Evolutionary conservation across 2,329 filamentous ascomycete species (phyloP), one percentile per base, ranked within the genome.

Genomic region (Epichloe uncinata): DNA sequence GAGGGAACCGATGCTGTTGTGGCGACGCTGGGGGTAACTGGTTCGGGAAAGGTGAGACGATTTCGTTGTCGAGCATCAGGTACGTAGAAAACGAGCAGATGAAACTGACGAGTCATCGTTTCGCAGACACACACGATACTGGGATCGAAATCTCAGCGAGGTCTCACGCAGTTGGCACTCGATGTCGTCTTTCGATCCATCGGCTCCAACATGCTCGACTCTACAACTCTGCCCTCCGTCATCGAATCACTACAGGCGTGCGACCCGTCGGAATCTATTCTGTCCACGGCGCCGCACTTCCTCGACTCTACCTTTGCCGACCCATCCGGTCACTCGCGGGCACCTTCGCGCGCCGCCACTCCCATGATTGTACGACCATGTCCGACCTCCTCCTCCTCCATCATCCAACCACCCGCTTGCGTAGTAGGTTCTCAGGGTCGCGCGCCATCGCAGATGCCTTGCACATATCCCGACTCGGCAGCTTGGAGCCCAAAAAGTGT

Each of bases 21-120:
- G 49, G 93, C 93, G 33, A 97, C 93, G 6, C 68, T 98, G 51
- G 93, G 93, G 15, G 89, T 96, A 42, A 96, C 91, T 7, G 93
- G 93, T 12, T 96, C 90, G 46, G 93, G 93, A 66, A 98, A 98
- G 82, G 91, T 95, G 59, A 45, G 60, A 40, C 26, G 11, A 40
- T 20, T 11, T 13, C 9, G 22, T 12, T 12, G 33, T 5, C 13
- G 11, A 5, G 22, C 15, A 33, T 15, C 4, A 11, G 9, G 12
- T 12, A 16, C 8, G 8, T 30, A 2, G 35, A 26, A 9, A 9
- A 13, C 15, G 15, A 30, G 8, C 26, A 9, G 26, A 9, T 9
- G 3, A 30, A 30, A 9, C 26, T 30, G 26, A 30, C 26, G 26
- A 1, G 26, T 30, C 26, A 30, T 8, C 22, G 5, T 8, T 33